phyloP scores from a whole-genome alignment of 2,329 filamentous ascomycete genomes.

The Macrophomina tecta region DNA sequence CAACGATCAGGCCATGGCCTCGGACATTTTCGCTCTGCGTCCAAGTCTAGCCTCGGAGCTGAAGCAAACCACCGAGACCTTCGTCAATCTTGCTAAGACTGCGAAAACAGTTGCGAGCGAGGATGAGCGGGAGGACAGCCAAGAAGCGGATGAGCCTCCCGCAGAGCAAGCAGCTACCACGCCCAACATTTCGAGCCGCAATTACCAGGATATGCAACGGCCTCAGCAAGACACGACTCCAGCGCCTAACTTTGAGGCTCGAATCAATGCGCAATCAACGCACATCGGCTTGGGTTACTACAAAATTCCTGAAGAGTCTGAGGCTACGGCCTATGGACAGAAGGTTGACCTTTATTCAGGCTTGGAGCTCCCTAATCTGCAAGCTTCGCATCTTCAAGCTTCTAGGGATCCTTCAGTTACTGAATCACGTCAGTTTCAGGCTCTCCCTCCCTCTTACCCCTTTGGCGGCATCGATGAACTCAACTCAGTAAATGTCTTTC shows the following conservation, averaged over 20 bases:
- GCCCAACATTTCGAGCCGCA: conserved; percentile 34
- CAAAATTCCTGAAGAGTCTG: conserved; percentile 5
- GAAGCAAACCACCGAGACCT: conserved; percentile 62
- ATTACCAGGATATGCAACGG: conserved; percentile 37
- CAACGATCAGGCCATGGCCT: conserved; percentile 47
- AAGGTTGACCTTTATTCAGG: conserved; percentile 23
- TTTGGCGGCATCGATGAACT: not conserved
- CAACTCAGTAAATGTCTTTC: conserved; percentile 14
- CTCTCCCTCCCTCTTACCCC: conserved; percentile 7
- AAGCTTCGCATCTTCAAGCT: conserved; percentile 11
- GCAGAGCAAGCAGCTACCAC: conserved; percentile 1
- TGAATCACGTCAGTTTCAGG: conserved; percentile 18
- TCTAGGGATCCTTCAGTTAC: conserved; percentile 7
- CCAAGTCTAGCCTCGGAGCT: conserved; percentile 65
- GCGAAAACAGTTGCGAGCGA: conserved; percentile 41
- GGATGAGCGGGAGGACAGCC: conserved; percentile 35
- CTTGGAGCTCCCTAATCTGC: conserved; percentile 18
- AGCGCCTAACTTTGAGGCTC: not conserved
- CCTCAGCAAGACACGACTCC: conserved; percentile 27
- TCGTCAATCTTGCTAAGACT: conserved; percentile 60
- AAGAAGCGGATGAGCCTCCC: conserved; percentile 38
- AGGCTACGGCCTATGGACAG: conserved; percentile 3
- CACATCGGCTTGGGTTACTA: conserved; percentile 31
- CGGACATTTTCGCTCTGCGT: conserved; percentile 63
- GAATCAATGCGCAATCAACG: conserved; percentile 1